A percentile compares a stretch with the other conserved stretches of the same genome.
Conservation (phyloP, 805 yeast species). For the Ogataea nitratoaversa region DNA sequence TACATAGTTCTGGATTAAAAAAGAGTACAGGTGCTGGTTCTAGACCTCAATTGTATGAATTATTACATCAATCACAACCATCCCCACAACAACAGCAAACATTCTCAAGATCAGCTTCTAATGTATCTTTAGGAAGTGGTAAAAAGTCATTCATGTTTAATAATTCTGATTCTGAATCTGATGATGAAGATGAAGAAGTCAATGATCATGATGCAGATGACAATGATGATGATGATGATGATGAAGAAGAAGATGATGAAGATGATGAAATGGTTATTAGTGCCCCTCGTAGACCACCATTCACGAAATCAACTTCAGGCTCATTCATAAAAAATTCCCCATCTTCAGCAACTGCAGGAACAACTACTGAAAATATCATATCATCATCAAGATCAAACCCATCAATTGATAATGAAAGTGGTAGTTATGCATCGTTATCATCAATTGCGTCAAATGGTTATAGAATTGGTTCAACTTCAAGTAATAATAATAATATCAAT, state of each 20-base stretch:
- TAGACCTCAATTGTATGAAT: conserved; percentile 26
- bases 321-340: conserved; percentile 1
- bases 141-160: conserved; percentile 32
- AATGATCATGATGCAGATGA: background rate
- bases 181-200: conserved; percentile 16
- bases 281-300: conserved; percentile 12
- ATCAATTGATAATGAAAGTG: background rate
- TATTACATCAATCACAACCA: conserved; percentile 32
- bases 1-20: conserved; percentile 26
- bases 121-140: conserved; percentile 6
- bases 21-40: conserved; percentile 28
- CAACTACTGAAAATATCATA: conserved; percentile 10
- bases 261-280: conserved; percentile 17
- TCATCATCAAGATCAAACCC: conserved; percentile 1
- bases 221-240: background rate
- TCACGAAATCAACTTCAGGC: background rate
- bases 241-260: conserved; percentile 24
- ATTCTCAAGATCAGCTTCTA: conserved; percentile 6
- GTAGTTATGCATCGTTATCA: conserved; percentile 9
- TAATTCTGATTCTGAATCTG: conserved; percentile 33
- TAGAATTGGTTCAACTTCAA: background rate
- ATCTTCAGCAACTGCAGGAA: conserved; percentile 7
- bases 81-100: conserved; percentile 15
- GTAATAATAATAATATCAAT: background rate
- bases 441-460: conserved; percentile 9